These are phyloP conservation scores for Coniochaeta pulveracea DNA, from an alignment of 2,329 filamentous ascomycete genomes.

Conservation along the genomic window DNA sequence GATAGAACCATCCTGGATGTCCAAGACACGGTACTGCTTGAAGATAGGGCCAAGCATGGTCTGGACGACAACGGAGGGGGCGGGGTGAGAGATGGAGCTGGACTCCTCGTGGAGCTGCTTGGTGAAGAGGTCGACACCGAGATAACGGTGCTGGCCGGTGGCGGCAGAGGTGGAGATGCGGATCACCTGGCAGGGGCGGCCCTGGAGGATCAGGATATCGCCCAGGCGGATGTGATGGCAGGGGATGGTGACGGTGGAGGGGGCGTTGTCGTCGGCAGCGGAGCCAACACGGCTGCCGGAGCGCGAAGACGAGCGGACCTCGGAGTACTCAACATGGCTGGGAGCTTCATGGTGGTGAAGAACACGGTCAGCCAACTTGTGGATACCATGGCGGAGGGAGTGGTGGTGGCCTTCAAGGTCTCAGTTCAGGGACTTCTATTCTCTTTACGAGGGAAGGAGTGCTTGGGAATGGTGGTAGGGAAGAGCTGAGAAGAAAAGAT, in stretches of 20 bases:
- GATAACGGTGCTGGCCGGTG: constrained; percentile 98
- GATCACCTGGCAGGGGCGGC: constrained; percentile 98
- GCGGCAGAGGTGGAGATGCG: constrained; percentile 96
- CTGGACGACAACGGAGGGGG: constrained; percentile 93
- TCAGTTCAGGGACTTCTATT: constrained; percentile 9
- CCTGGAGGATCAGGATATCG: constrained; percentile 97
- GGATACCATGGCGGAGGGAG: constrained; percentile 43
- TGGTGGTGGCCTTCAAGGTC: constrained; percentile 40
- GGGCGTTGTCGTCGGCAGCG: constrained; percentile 26
- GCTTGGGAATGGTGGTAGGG: constrained; percentile 8
- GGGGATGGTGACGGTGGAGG: constrained; percentile 93
- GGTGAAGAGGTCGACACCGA: constrained; percentile 99
- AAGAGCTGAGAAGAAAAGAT: constrained; percentile 6
- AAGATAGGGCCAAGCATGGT: constrained; percentile 99
- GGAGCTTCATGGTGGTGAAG: constrained; percentile 24
- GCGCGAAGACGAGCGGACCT: constrained; percentile 29
- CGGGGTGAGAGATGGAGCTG: constrained; percentile 93
- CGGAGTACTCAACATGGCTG: constrained; percentile 35
- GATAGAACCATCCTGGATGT: constrained; percentile 75
- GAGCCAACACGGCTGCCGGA: constrained; percentile 17
- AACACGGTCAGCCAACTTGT: constrained; percentile 47
- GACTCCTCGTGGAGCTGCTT: constrained; percentile 99
- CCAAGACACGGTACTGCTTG: constrained; percentile 99
- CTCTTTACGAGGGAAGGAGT: constrained; percentile 8
- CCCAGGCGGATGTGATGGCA: constrained; percentile 99